Evolutionary conservation across 1,284 basidiomycete genomes (phyloP), one percentile per base, ranked within the genome.

Genomic region (Rugosomyces carneus): DNA sequence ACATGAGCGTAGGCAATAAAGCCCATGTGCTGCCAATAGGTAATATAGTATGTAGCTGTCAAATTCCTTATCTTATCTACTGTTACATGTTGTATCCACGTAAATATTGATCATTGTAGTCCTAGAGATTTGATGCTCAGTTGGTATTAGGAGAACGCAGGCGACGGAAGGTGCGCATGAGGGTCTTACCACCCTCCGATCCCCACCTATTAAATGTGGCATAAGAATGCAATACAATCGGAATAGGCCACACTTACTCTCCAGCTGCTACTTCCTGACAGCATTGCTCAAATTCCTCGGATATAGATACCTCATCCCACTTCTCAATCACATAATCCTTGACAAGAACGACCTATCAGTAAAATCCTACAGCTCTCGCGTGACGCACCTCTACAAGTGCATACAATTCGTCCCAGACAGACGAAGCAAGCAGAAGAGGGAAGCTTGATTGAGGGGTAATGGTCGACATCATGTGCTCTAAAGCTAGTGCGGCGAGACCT

Each of bases 381-480:
- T 27, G 38, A 48, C 38, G 21, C 32, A 78, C 78, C 70, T 84
- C 78, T 2, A 84, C 71, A 26, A 84, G 62, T n/a, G 64, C 57
- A 55, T 76, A 77, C 32, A 84, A 57, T 42, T 84, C 81, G 34
- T 83, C 80, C 80, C 81, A 85, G 7, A 76, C 63, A 19, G 73
- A 71, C 0, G 78, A 76, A 20, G 81, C 86, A 44, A 89, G 75
- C 45, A 92, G 65, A 37, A 88, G 64, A 0, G 84, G 76, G 60
- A 90, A 89, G 50, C 85, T 81, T 6, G 76, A 76, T 49, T 76
- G 70, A 3, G 84, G 82, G 5, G 81, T 85, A 34, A 93, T 76
- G 1, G 80, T 83, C 3, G 74, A 71, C 66, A 92, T 73, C 55
- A 92, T 80, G 59, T 90, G 87, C 42, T 85, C 80, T 45, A 87